These are phyloP conservation scores for Chaetomiaceae sp. DNA, from an alignment of 2,329 filamentous ascomycete genomes.

Conservation along the genomic window DNA sequence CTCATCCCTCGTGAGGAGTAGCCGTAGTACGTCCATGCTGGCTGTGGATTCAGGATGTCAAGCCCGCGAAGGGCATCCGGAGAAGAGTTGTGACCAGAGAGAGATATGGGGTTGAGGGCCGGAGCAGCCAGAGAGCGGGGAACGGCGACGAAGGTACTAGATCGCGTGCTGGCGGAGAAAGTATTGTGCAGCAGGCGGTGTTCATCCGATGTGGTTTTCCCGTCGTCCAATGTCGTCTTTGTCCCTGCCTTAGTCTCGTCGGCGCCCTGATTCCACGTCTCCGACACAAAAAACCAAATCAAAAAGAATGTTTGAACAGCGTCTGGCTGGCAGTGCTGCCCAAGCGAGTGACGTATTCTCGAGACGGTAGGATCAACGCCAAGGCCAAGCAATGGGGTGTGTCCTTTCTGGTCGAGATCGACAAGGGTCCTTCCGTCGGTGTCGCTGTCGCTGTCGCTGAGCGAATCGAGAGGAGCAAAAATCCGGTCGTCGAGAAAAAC, in stretches of 20 bases:
- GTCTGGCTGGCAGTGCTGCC: neutral
- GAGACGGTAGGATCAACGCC: constrained; percentile 7
- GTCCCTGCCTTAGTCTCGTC: too few relatives aligned
- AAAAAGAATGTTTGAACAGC: too few relatives aligned
- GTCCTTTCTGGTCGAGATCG: too few relatives aligned
- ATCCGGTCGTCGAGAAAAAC: constrained; percentile 3
- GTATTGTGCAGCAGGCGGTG: too few relatives aligned
- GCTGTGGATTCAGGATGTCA: neutral
- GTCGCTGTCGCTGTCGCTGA: neutral
- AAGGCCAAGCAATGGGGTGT: constrained; percentile 6
- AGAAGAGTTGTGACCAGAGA: neutral
- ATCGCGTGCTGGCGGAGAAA: neutral
- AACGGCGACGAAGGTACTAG: neutral
- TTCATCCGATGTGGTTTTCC: neutral
- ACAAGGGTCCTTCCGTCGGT: neutral
- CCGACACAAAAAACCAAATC: neutral
- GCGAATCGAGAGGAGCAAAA: neutral
- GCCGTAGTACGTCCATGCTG: constrained; percentile 12
- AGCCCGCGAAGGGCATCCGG: constrained; percentile 15
- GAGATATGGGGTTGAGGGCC: neutral
- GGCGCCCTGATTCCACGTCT: too few relatives aligned
- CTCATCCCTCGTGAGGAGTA: constrained; percentile 15
- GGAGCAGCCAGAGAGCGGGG: neutral
- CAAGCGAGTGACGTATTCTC: constrained; percentile 11
- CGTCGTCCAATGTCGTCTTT: too few relatives aligned